These are phyloP conservation scores for Pythium pyrilobum DNA, from an alignment of 352 stramenopile species.

Conservation along the genomic window DNA sequence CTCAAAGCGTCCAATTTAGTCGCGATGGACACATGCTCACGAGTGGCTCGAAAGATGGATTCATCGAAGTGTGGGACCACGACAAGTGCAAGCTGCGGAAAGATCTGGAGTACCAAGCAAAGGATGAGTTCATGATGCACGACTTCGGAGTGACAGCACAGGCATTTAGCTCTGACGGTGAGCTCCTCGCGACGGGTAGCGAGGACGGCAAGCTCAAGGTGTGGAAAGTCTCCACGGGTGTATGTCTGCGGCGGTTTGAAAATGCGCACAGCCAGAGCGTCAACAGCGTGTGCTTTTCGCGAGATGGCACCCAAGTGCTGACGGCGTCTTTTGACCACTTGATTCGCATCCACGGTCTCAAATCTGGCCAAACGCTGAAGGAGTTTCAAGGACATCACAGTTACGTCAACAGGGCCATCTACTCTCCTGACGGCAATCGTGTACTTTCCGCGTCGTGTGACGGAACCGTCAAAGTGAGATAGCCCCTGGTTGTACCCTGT, in stretches of 20 bases:
- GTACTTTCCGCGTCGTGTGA: slow-evolving; percentile 89
- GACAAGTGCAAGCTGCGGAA: slow-evolving; percentile 88
- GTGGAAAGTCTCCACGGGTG: slow-evolving; percentile 89
- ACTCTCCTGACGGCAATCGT: slow-evolving; percentile 51
- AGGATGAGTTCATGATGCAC: slow-evolving; percentile 93
- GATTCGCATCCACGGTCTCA: slow-evolving; percentile 91
- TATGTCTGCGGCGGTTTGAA: slow-evolving; percentile 89
- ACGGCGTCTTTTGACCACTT: slow-evolving; percentile 87
- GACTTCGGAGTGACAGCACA: slow-evolving; percentile 82
- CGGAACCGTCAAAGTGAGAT: slow-evolving; percentile 79
- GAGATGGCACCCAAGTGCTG: slow-evolving; percentile 88
- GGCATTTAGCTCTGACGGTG: slow-evolving; percentile 82
- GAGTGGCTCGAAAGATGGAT: slow-evolving; percentile 92
- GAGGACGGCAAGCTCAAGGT: slow-evolving; percentile 88
- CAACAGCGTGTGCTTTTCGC: slow-evolving; percentile 87
- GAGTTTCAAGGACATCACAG: slow-evolving; percentile 91
- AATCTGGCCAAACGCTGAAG: slow-evolving; percentile 90
- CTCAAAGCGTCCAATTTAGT: slow-evolving; percentile 86
- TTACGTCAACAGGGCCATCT: slow-evolving; percentile 90
- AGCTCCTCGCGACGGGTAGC: slow-evolving; percentile 85
- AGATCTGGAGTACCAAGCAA: slow-evolving; percentile 92
- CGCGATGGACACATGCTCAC: slow-evolving; percentile 85
- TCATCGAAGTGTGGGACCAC: slow-evolving; percentile 93
- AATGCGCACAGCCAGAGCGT: slow-evolving; percentile 76
- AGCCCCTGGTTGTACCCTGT: not conserved